Base-by-base conservation (phyloP, 2,329 filamentous ascomycete genomes). In the Penicillium sp. region DNA sequence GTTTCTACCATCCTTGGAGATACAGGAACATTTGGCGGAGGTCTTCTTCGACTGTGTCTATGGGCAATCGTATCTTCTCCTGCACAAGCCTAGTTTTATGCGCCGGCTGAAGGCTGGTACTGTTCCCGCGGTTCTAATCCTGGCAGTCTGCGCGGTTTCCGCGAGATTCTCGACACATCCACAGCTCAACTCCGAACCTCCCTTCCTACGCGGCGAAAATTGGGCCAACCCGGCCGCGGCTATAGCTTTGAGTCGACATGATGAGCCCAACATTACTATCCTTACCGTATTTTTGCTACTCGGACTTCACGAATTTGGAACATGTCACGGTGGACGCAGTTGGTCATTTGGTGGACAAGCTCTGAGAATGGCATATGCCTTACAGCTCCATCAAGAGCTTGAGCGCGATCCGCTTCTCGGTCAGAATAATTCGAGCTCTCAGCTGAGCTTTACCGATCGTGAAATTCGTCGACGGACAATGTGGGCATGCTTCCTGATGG, bases 401-500 rank as follows among this genome's bases (percentile, higher is more conserved):
- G 91, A 96, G 56, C 85, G 89, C 64, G 91, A 96, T 61, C 89
- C 90, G 0, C 74, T 84, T 29, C 41, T 69, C n/a, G 82, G 81
- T n/a, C 78, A 80, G n/a, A 82, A 83, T 33, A 80, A 81, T 17
- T 68, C 64, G 15, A 76, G 77, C 10, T 80, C 81, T 2, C 84
- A 88, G 56, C 81, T 94, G 46, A 96, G 91, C 67, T 94, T 94
- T 61, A 91, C 92, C 13, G 94, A 97, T 69, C 87, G 91, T 23
- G 94, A 99, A 70, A 97, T 97, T 47, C 84, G 94, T 54, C 80
- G 94, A 60, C 84, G 94, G 50, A 94, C 91, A 2, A 97, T 99
- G 93, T 99, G 94, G 94, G 90, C 92, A 10, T 97, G 93, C 68
- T 96, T 96, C 66, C 73, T 97, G 50, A 97, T 97, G 92, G 94